A percentile compares a stretch with the other conserved stretches of the same genome.
Conservation (phyloP, 768 basidiomycete genomes). For the Leccinum olivaceopallidum region DNA sequence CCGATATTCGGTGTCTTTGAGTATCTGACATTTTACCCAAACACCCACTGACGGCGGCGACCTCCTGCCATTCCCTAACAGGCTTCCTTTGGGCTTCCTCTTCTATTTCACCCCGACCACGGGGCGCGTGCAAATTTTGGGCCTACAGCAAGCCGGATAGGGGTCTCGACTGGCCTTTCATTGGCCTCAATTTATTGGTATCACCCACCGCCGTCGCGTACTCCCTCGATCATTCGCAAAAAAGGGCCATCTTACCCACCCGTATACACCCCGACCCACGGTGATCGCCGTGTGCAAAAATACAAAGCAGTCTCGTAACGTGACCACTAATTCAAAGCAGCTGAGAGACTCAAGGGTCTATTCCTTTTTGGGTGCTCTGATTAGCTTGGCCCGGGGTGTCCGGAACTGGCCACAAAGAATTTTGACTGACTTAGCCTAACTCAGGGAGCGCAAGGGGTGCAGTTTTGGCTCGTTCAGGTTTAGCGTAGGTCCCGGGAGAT, state of each 20-base stretch:
- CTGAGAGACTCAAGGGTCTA: not conserved
- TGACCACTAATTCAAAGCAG: not conserved
- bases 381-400: not conserved
- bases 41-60: not conserved
- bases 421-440: not conserved
- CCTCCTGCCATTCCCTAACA: not conserved
- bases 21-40: not conserved
- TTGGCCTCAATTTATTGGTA: not conserved
- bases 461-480: not conserved
- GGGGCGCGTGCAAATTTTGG: not conserved
- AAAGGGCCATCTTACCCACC: not conserved
- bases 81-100: not conserved
- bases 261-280: not conserved
- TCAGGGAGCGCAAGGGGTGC: not conserved
- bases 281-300: not conserved
- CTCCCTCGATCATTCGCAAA: not conserved
- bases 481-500: not conserved
- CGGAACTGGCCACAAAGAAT: not conserved
- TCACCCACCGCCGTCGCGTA: not conserved
- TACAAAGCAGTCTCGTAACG: not conserved
- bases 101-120: not conserved
- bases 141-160: slow-evolving; percentile 13
- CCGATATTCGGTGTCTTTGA: not conserved
- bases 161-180: not conserved
- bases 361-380: not conserved